Evolutionary conservation across 2,329 filamentous ascomycete genomes (phyloP), one percentile per base, ranked within the genome.

Genomic region (Hirsutella rhossiliensis): DNA sequence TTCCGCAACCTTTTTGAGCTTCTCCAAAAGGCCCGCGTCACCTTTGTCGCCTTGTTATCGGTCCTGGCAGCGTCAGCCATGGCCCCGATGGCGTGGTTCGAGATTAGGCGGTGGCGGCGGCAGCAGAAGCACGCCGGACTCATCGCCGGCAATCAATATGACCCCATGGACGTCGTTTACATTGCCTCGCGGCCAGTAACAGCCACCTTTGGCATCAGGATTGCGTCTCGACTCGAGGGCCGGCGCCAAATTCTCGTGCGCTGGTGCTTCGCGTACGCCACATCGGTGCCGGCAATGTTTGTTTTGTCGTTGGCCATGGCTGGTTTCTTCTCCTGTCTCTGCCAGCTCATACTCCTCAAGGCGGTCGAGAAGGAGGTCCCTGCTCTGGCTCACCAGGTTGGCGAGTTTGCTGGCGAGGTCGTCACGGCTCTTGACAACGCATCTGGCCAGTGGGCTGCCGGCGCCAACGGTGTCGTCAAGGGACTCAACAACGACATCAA

Each of bases 261-360:
- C 48, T 96, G 89, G 88, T 78, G 79, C 43, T 70, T 92, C 49
- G 85, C 89, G 9, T 96, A 96, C 59, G 81, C 80, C n/a, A 95
- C 88, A 0, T 88, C 88, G 1, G 66, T 83, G 0, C 78, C 87
- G 0, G 89, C 88, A 17, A 69, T 96, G n/a, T 89, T 96, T 55
- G 77, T 96, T 6, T 73, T 96, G 7, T 82, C 83, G 5, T 78
- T 96, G 36, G 89, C 84, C 11, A 56, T 94, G 11, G 87, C 88
- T 2, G 88, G 88, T 3, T 75, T 94, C 39, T 77, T 94, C 54
- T 80, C 84, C 20, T 94, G 87, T 60, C 68, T 89, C 31, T 92
- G 84, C 60, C 88, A 95, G 66, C 84, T 76, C 51, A 72, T 90
- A 44, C 68, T 96, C n/a, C 75, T 95, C 43, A 76, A 70, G 48